Evolutionary conservation across 2,329 filamentous ascomycete genomes (phyloP), one percentile per base, ranked within the genome.

Genomic region (Fonsecaea multimorphosa): DNA sequence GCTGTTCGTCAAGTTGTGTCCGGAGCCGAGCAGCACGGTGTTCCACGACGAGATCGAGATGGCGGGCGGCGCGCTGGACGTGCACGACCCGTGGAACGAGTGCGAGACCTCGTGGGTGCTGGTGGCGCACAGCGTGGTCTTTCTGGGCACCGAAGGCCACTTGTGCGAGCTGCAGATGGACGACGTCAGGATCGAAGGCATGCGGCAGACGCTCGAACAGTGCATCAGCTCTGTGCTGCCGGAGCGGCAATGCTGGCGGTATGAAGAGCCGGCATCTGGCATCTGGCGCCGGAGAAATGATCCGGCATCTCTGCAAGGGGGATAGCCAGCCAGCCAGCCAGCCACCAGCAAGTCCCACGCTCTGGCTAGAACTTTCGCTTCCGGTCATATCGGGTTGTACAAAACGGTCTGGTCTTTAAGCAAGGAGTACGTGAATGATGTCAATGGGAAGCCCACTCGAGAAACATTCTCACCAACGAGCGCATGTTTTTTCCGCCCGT

Each of bases 1-100:
- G 12, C 76, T 90, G 0, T 87, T 81, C 62, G 76, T 89, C 12
- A 87, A 87, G 59, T 68, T 84, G 12, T 79, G 80, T 2, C 83
- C 82, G 1, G 73, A 73, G 4, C 66, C 65, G 1, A 62, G 73
- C 22, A 77, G 77, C 71, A 78, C 74, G 11, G 69, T 74, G 1
- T 74, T 81, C 8, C 77, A 80, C 53, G 68, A 79, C n/a, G 77
- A 79, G 57, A 74, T 76, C 22, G 72, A 75, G 38, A 55, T 56
- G 46, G 66, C 63, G 1, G 62, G 61, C 11, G 77, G 75, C 2
- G 77, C 77, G 0, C 73, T 80, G 70, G 78, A 81, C 44, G 74
- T 78, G 7, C 78, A 77, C 24, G 78, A 81, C 64, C 78, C 78
- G 0, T 86, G 85, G 84, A 82, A 83, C 76, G 84, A 87, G 73